These are phyloP conservation scores for Hericium erinaceus DNA, from an alignment of 768 basidiomycete species.

Conservation along the genomic window DNA sequence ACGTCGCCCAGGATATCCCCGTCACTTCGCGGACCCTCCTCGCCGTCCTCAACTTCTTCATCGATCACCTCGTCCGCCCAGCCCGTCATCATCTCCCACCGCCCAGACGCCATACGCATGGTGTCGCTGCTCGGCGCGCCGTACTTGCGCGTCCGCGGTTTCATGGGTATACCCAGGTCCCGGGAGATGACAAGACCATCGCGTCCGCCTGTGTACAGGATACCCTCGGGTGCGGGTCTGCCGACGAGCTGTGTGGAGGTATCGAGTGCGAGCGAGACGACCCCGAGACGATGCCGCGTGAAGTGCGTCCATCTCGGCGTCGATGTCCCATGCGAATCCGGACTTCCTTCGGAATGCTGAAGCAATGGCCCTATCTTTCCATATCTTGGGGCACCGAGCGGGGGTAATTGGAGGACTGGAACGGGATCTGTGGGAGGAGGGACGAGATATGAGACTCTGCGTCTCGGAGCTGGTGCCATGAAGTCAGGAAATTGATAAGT, in stretches of 20 bases:
- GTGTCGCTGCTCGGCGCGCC: conserved; percentile 12
- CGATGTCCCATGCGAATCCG: background rate
- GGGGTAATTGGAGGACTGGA: conserved; percentile 63
- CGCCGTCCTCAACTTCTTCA: conserved; percentile 52
- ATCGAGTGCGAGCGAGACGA: conserved; percentile 83
- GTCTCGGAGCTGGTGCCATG: conserved; percentile 30
- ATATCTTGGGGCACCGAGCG: conserved; percentile 48
- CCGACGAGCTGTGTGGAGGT: conserved; percentile 69
- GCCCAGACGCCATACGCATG: conserved; percentile 20
- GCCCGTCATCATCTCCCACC: conserved; percentile 81
- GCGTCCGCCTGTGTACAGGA: conserved; percentile 82
- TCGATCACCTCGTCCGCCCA: conserved; percentile 66
- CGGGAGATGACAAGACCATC: conserved; percentile 85
- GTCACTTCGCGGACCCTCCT: conserved; percentile 52
- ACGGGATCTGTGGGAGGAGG: conserved; percentile 52
- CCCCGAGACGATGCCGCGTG: conserved; percentile 69
- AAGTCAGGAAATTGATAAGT: background rate
- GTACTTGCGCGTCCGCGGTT: conserved; percentile 28
- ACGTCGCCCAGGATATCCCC: conserved; percentile 77
- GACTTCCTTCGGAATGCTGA: conserved; percentile 24
- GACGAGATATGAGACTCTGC: conserved; percentile 83
- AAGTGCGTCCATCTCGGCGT: background rate
- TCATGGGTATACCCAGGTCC: conserved; percentile 70
- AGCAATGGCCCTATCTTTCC: conserved; percentile 68
- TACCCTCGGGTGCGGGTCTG: conserved; percentile 63